A percentile compares a stretch with the other conserved stretches of the same genome.
These are phyloP conservation scores for Metschnikowia arizonensis DNA, from an alignment of 805 yeast genomes.

Conservation along the genomic window DNA sequence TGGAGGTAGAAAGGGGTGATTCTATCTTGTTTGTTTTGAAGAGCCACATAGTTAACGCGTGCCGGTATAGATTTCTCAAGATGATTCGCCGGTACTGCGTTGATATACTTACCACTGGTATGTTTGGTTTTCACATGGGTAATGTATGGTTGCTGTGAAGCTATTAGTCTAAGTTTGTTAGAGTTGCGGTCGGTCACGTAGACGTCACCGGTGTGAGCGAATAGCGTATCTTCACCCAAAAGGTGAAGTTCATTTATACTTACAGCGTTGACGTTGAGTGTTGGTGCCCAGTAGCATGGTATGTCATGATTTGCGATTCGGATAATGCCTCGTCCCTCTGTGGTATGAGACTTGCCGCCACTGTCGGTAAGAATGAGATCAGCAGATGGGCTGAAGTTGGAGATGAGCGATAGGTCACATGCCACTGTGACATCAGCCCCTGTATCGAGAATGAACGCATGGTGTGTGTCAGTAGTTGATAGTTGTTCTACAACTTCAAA, in stretches of 20 bases:
- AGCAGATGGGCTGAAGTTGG: neutral
- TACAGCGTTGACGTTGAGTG: neutral
- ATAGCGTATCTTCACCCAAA: neutral
- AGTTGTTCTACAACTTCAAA: neutral
- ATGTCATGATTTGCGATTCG: neutral
- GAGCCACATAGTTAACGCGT: neutral
- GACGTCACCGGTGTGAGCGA: neutral
- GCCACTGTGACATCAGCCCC: neutral
- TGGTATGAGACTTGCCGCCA: neutral
- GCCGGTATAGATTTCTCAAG: no score
- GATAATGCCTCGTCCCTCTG: neutral
- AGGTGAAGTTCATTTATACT: neutral
- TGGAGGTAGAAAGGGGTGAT: neutral
- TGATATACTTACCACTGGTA: no score
- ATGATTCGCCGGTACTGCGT: no score
- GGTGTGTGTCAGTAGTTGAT: neutral
- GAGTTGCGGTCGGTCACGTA: neutral
- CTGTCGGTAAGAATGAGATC: neutral
- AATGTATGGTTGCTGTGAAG: neutral
- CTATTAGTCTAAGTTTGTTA: neutral
- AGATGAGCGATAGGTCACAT: neutral
- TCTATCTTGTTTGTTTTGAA: neutral
- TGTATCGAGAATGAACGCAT: neutral
- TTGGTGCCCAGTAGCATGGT: neutral
- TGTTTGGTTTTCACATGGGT: neutral